A percentile compares a stretch with the other conserved stretches of the same genome.
Conservation (phyloP, 2,329 filamentous ascomycete species). For the Penicillium sp. region DNA sequence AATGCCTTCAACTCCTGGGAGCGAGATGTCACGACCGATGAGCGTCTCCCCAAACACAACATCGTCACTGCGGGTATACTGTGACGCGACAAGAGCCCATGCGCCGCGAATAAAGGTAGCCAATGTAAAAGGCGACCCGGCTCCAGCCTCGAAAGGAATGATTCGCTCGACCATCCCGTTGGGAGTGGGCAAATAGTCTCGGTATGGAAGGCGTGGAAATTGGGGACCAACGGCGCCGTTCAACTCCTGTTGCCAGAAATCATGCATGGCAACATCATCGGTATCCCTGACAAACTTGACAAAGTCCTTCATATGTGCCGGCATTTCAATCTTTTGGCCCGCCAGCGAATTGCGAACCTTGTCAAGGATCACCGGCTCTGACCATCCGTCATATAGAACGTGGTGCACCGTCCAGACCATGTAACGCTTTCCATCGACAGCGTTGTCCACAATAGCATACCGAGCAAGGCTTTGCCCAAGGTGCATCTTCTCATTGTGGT, state of each 20-base stretch:
- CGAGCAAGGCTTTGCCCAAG: constrained; percentile 40
- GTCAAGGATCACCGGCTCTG: constrained; percentile 41
- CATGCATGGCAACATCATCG: constrained; percentile 43
- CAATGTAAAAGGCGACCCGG: constrained; percentile 42
- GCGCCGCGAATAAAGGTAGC: constrained; percentile 53
- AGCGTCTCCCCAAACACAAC: constrained; percentile 55
- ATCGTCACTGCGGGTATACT: constrained; percentile 49
- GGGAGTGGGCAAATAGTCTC: constrained; percentile 50
- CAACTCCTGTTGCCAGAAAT: constrained; percentile 53
- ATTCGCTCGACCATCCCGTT: constrained; percentile 50
- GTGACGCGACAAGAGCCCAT: constrained; percentile 51
- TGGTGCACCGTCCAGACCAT: constrained; percentile 56
- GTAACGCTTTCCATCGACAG: constrained; percentile 32
- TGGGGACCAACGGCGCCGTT: constrained; percentile 50
- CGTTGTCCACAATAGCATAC: constrained; percentile 36
- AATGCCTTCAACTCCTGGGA: constrained; percentile 51
- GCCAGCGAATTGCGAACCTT: constrained; percentile 34
- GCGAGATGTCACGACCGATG: constrained; percentile 50
- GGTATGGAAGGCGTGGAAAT: constrained; percentile 53
- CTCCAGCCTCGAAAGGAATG: constrained; percentile 29
- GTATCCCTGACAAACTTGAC: constrained; percentile 51
- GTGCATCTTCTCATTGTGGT: constrained; percentile 33
- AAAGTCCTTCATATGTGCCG: constrained; percentile 49
- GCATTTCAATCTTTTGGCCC: constrained; percentile 17
- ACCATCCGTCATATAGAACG: constrained; percentile 56